phyloP scores from a whole-genome alignment of 495 filamentous ascomycete species.

The Trichocladium antarcticum region DNA sequence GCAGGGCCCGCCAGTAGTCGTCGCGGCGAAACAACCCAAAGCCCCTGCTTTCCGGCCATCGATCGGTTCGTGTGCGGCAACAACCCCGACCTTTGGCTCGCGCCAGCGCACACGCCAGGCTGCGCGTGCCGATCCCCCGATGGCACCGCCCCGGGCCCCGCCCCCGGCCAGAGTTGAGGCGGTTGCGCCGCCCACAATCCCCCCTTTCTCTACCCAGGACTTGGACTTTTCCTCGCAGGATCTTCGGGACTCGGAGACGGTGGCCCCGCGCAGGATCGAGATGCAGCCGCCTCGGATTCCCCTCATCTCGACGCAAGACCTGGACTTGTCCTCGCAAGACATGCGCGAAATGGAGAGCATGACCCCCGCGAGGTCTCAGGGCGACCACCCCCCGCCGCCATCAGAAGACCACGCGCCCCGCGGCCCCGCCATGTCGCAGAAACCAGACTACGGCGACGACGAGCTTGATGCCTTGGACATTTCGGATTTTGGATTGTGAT shows the following conservation, averaged over 20 bases:
- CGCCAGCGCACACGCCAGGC: not conserved
- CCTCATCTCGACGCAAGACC: no score
- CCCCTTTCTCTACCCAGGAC: constrained; percentile 38
- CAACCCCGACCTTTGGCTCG: not conserved
- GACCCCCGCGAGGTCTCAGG: no score
- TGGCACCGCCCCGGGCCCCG: not conserved
- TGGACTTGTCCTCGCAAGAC: no score
- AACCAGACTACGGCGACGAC: constrained; percentile 33
- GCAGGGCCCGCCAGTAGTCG: constrained; percentile 14
- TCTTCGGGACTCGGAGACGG: constrained; percentile 23
- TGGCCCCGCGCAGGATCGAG: no score
- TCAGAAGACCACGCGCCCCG: not conserved
- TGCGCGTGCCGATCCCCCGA: not conserved
- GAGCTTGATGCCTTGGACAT: constrained; percentile 22
- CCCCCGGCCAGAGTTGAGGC: not conserved
- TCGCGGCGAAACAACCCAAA: not conserved
- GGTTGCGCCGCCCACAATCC: constrained; percentile 12
- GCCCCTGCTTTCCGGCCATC: not conserved
- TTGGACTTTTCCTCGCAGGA: constrained; percentile 38
- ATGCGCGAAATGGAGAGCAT: no score
- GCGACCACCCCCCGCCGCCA: not conserved
- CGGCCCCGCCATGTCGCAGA: constrained; percentile 30
- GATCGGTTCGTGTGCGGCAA: not conserved
- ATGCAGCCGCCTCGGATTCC: not conserved
- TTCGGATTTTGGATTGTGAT: not conserved